Evolutionary conservation across 2,329 filamentous ascomycete genomes (phyloP).

Genomic region (Fusarium sp.): DNA sequence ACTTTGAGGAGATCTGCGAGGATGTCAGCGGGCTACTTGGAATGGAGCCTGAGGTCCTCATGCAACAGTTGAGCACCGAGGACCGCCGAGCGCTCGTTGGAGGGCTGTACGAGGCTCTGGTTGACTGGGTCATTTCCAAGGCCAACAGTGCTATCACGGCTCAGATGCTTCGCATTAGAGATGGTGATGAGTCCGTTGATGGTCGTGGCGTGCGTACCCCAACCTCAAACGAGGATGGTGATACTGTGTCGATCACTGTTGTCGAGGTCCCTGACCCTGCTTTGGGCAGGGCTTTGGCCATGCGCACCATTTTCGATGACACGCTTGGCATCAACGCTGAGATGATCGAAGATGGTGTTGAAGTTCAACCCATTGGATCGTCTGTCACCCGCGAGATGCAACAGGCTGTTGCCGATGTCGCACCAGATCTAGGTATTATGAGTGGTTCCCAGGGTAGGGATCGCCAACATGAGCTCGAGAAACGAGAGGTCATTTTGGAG

Average conservation of each 20-base stretch:
- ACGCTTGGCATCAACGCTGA: constrained; percentile 92
- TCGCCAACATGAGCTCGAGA: constrained; percentile 81
- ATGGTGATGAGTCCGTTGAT: constrained; percentile 74
- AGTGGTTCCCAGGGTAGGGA: constrained; percentile 75
- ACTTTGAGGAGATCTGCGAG: constrained; percentile 86
- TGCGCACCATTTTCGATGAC: constrained; percentile 94
- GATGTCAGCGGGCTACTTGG: constrained; percentile 89
- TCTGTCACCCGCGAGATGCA: constrained; percentile 91
- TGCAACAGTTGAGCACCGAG: constrained; percentile 81
- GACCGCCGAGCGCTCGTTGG: constrained; percentile 85
- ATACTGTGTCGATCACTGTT: constrained; percentile 89
- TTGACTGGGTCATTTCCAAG: constrained; percentile 92
- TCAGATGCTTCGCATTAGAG: constrained; percentile 75
- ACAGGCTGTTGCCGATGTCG: constrained; percentile 79
- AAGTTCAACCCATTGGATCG: constrained; percentile 77
- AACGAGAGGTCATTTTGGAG: constrained; percentile 84
- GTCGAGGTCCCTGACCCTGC: constrained; percentile 84
- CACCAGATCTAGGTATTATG: constrained; percentile 81
- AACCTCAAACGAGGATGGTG: constrained; percentile 75
- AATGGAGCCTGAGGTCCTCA: constrained; percentile 84
- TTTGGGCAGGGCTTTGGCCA: constrained; percentile 86
- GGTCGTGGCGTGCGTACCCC: constrained; percentile 72
- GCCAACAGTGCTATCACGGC: constrained; percentile 85
- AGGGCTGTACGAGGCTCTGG: constrained; percentile 90
- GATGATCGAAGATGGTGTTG: constrained; percentile 95